Conservation (phyloP, 257 asterid species). For the Fraxinus americana region DNA sequence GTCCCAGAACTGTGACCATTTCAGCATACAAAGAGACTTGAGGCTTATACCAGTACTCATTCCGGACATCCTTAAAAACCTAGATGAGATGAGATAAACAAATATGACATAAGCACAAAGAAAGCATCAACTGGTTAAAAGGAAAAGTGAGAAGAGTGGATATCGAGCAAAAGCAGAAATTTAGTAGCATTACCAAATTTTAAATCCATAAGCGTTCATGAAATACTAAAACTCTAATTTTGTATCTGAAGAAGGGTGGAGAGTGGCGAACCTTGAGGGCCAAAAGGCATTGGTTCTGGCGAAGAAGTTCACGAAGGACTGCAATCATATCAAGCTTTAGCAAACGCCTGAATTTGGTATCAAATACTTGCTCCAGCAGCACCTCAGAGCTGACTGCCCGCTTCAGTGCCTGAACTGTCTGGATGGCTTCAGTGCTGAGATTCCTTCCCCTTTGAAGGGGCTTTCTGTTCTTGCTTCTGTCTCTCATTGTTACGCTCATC, state of each 20-base stretch:
- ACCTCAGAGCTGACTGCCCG: constrained; percentile 40
- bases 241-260: neutral
- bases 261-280: constrained; percentile 58
- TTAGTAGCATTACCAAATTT: neutral
- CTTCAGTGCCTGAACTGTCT: constrained; percentile 70
- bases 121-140: neutral
- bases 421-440: constrained; percentile 73
- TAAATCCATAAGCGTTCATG: neutral
- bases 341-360: constrained; percentile 55
- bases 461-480: constrained; percentile 72
- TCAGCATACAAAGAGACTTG: constrained; percentile 57
- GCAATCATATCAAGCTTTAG: constrained; percentile 72
- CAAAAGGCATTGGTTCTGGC: constrained; percentile 64
- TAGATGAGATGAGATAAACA: constrained; percentile 22
- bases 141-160: neutral
- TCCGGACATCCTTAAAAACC: constrained; percentile 67
- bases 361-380: constrained; percentile 40
- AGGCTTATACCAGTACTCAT: constrained; percentile 70
- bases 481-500: constrained; percentile 54
- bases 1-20: constrained; percentile 63
- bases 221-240: neutral
- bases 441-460: constrained; percentile 70
- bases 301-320: constrained; percentile 76
- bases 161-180: neutral
- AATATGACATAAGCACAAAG: constrained; percentile 5